phyloP scores from a whole-genome alignment of 2,329 filamentous ascomycete species.

The Paecilomyces fulvus region DNA sequence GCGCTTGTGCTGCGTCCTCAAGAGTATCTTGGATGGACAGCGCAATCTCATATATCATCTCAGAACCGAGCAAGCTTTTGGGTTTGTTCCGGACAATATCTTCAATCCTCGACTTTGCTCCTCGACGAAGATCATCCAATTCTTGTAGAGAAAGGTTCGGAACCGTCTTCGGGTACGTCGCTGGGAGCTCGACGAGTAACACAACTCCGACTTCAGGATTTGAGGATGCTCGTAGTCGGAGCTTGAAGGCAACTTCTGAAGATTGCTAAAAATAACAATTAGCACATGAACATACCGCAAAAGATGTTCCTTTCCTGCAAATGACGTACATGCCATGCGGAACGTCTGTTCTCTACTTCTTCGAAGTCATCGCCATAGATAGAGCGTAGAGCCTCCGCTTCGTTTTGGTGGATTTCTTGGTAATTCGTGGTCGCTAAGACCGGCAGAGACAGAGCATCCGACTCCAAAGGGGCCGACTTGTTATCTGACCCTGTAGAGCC shows the following conservation, averaged over 20 bases:
- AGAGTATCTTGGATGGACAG: slow-evolving; percentile 59
- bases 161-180: slow-evolving; percentile 80
- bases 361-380: slow-evolving; percentile 88
- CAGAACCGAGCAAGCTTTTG: slow-evolving; percentile 53
- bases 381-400: slow-evolving; percentile 73
- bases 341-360: slow-evolving; percentile 57
- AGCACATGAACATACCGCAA: background rate
- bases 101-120: slow-evolving; percentile 62
- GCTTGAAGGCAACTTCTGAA: slow-evolving; percentile 69
- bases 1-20: slow-evolving; percentile 74
- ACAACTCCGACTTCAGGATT: slow-evolving; percentile 64
- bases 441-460: slow-evolving; percentile 23
- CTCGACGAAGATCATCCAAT: slow-evolving; percentile 56
- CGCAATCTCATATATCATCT: slow-evolving; percentile 58
- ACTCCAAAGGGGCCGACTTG: slow-evolving; percentile 22
- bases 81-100: slow-evolving; percentile 62
- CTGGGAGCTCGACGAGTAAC: slow-evolving; percentile 72
- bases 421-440: slow-evolving; percentile 52
- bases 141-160: slow-evolving; percentile 64
- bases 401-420: slow-evolving; percentile 76
- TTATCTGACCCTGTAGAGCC: slow-evolving; percentile 28
- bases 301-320: background rate
- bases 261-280: slow-evolving; percentile 50
- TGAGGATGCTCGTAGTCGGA: slow-evolving; percentile 64
- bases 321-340: slow-evolving; percentile 72